These are phyloP conservation scores for Phytopythium sindhum DNA, from an alignment of 352 stramenopile species.

Conservation along the genomic window DNA sequence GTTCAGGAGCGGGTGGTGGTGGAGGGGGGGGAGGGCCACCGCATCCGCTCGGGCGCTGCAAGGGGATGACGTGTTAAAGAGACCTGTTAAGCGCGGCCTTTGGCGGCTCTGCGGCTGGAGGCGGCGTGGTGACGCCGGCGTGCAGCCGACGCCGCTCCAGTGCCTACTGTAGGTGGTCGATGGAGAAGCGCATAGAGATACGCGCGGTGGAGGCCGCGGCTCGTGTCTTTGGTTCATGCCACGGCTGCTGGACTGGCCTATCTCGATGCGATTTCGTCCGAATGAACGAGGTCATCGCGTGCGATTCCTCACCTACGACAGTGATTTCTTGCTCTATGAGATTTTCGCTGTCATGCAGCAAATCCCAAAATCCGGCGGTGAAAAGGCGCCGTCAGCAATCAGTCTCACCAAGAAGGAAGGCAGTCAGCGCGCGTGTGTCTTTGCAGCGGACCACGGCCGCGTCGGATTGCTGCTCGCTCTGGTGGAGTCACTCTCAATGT, in stretches of 20 bases:
- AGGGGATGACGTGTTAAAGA: not conserved
- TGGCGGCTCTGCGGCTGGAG: not conserved
- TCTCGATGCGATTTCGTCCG: no score
- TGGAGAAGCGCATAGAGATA: slow-evolving; percentile 1
- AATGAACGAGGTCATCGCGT: no score
- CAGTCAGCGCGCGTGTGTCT: not conserved
- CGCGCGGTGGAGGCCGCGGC: no score
- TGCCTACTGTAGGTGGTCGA: not conserved
- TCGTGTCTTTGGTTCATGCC: not conserved
- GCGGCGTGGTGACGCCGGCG: not conserved
- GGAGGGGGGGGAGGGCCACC: no score
- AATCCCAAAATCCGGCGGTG: not conserved
- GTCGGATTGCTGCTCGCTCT: not conserved
- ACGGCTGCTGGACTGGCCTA: no score
- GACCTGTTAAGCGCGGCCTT: not conserved
- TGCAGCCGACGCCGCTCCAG: not conserved
- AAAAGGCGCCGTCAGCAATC: not conserved
- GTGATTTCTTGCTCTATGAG: not conserved
- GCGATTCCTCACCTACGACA: not conserved
- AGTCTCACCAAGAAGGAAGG: not conserved
- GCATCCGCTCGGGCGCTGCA: not conserved
- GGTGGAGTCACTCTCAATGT: no score
- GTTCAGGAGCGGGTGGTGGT: no score
- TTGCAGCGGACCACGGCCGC: not conserved
- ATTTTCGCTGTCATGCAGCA: not conserved